Evolutionary conservation across 108 stramenopile genomes (phyloP), one percentile per base, ranked within the genome.

Genomic region (Fragilaria radians): DNA sequence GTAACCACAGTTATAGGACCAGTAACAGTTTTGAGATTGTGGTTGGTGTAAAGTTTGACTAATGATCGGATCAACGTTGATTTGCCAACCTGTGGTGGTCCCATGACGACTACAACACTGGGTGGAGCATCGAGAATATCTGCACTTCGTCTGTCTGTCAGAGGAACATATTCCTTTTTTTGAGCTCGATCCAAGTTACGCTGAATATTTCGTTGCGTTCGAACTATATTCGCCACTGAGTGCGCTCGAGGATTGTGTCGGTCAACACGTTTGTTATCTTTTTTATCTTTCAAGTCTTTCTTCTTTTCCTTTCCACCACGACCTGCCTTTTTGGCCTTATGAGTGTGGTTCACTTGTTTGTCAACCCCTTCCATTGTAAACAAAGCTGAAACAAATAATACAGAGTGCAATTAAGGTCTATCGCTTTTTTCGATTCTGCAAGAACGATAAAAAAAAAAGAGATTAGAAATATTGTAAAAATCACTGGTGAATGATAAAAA

Each of bases 1-100:
- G 92, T 85, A 27, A 95, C 93, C 31, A 98, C 90, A 0, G 99
- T 99, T 60, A 99, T 86, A 0, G 99, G 99, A 17, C 99, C 99
- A 1, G 74, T 76, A 27, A 92, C 66, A 32, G 83, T 73, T 18
- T 80, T 75, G 25, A 96, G 61, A 59, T 83, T 96, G 78, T 98
- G 85, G 65, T 90, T 89, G 48, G 97, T 96, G 77, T 96, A 96
- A 29, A 89, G 59, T 66, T 98, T 98, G 46, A 98, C 96, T 19
- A 99, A 74, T 0, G 93, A 92, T 1, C 96, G 93, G 54, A 99
- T 98, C 23, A 99, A 71, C 0, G 97, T 97, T 19, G 78, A 80
- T 62, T 99, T 99, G 1, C 99, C 99, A 22, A 91, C 89, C 17
- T 91, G 88, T 0, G 72, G 71, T 0, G 99, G 99, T 4, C 99